Evolutionary conservation across 225 moss, liverwort and hornwort species (phyloP).

Genomic region (Polytrichum commune): DNA sequence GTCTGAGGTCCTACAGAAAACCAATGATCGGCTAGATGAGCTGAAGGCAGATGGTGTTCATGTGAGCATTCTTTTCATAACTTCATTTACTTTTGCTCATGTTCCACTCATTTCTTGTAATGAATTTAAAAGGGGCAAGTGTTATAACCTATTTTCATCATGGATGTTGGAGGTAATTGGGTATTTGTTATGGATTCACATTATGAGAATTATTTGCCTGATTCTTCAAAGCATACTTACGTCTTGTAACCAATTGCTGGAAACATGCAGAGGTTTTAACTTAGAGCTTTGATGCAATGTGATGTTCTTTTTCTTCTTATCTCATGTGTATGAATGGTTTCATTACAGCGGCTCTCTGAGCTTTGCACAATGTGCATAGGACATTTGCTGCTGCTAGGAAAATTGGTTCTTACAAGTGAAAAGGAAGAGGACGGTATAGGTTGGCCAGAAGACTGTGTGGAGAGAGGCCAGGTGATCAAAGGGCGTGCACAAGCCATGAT

Average conservation of each 20-base stretch:
- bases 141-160: neutral
- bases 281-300: neutral
- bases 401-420: slow-evolving; percentile 61
- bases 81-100: too few species aligned
- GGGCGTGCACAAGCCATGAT: slow-evolving; percentile 77
- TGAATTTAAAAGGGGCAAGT: too few species aligned
- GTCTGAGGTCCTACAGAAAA: slow-evolving; percentile 87
- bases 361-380: slow-evolving; percentile 93
- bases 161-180: neutral
- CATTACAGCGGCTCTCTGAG: slow-evolving; percentile 81
- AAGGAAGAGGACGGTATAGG: slow-evolving; percentile 62
- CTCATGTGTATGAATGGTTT: slow-evolving; percentile 10
- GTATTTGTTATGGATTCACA: neutral
- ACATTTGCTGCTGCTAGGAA: slow-evolving; percentile 80
- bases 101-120: too few species aligned
- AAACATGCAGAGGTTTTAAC: neutral
- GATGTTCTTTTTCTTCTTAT: slow-evolving; percentile 2
- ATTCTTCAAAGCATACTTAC: neutral
- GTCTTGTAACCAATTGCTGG: neutral
- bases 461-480: slow-evolving; percentile 72
- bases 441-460: slow-evolving; percentile 79
- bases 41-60: slow-evolving; percentile 93
- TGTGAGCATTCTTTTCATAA: slow-evolving; percentile 37
- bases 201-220: neutral
- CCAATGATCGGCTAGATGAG: slow-evolving; percentile 77